Base-by-base conservation (phyloP, 2,329 filamentous ascomycete genomes). In the Emmonsia crescens region DNA sequence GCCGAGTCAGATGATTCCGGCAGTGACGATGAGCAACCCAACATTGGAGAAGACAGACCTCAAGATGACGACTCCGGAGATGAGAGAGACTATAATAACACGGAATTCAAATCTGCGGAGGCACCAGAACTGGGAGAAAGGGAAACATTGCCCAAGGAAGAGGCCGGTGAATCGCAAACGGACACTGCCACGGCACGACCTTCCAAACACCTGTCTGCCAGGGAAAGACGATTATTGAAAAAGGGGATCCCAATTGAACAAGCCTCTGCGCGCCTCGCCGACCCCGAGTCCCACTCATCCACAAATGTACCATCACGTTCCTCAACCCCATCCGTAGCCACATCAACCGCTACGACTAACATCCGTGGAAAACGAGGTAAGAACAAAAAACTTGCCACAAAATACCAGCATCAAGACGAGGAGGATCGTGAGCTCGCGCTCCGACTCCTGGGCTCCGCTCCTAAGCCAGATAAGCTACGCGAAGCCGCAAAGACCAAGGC, bases 321-420 rank as follows among this genome's bases (percentile, higher is more conserved):
- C 9, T 54, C 63, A 6, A 63, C 64, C 27, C 61, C 67, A n/a
- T 68, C 68, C 10, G 62, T 59, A 54, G 38, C 52, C 36, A 21
- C 62, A 61, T 54, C 42, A 62, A 56, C 64, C 63, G 57, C 61
- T 61, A 54, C 68, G 64, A 60, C 62, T 16, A 66, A 69, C 54
- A 75, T 81, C 16, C 86, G 92, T 62, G 91, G 91, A 36, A 91
- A 95, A 73, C 85, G 84, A 62, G 83, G 82, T 63, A 96, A 96
- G 72, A 86, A 87, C 51, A 96, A 95, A 79, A 96, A 94, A 74
- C 86, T 90, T 1, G 90, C 90, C 3, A 79, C 84, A 62, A 96
- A 96, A 73, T 99, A 99, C 76, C 93, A 89, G 54, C 80, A 95
- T 68, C 94, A 97, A 79, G 93, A 97, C 68, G 91, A 96, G 61